Base-by-base conservation (phyloP, 1,284 basidiomycete species). In the Agroathelia rolfsii region DNA sequence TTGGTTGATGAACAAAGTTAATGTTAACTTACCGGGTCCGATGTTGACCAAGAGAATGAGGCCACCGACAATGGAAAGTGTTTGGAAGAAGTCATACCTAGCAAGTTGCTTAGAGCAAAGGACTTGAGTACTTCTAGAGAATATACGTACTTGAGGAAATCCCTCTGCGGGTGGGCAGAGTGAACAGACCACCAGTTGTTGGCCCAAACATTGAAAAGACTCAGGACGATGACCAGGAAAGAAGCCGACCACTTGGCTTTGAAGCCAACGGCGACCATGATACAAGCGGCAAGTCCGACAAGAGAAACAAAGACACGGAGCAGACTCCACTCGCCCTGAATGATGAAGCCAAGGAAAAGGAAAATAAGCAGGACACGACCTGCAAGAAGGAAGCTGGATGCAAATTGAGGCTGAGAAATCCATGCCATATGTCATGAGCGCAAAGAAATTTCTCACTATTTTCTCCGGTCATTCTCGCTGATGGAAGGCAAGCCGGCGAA, bases 171-270 rank as follows among this genome's bases (percentile, higher is more conserved):
- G 60, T 98, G 94, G 30, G 77, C 75, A 30, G 78, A 72, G 58
- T 92, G 83, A n/a, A 97, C 79, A 45, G 76, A 81, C 95, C 94
- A 98, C 82, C 88, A 99, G 63, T 96, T 96, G 73, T 99, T 99
- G 61, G 90, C 88, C 49, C 94, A 85, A 21, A 97, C 85, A 57
- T 99, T 99, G 79, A 98, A 95, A 42, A 89, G 59, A 53, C 83
- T 88, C 46, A 99, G 65, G 5, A 94, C 72, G 45, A 95, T 59
- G 40, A 97, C 92, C 39, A 99, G 74, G 79, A 98, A 97, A n/a
- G 79, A 76, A 3, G 94, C 94, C 10, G 87, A 90, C 89, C 92
- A 96, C 59, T 96, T 94, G 49, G 95, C 94, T 66, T 98, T 98
- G 77, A 97, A 98, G 30, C 95, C 95, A 41, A 98, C 74, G 7